Conservation (phyloP, 371 early-diverging fungal genomes). For the Conidiobolus incongruus region DNA sequence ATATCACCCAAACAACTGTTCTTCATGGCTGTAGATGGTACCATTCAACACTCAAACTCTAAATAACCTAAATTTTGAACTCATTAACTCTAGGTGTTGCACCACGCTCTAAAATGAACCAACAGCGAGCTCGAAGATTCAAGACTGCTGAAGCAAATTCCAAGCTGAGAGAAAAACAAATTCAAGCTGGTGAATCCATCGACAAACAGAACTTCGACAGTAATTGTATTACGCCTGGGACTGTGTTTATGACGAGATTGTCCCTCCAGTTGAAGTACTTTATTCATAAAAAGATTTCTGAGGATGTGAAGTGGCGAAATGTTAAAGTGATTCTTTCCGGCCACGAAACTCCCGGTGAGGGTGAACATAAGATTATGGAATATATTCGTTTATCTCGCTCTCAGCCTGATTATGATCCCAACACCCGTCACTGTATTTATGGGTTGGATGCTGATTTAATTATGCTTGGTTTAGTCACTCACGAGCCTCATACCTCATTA, state of each 20-base stretch:
- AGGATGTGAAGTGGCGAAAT: conserved; percentile 72
- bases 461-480: conserved; percentile 88
- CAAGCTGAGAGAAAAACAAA: conserved; percentile 26
- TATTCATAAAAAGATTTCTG: conserved; percentile 73
- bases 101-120: conserved; percentile 98
- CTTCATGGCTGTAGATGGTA: conserved; percentile 91
- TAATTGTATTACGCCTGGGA: conserved; percentile 98
- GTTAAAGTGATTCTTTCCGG: conserved; percentile 84
- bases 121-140: conserved; percentile 95
- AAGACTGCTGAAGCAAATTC: conserved; percentile 60
- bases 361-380: conserved; percentile 99
- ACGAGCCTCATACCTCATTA: conserved; percentile 90
- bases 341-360: conserved; percentile 93
- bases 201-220: conserved; percentile 75
- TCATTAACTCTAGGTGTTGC: conserved; percentile 85
- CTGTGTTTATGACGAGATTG: conserved; percentile 91
- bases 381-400: conserved; percentile 77
- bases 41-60: no score
- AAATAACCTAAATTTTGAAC: no score
- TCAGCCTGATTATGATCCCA: conserved; percentile 53
- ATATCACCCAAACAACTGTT: conserved; percentile 87
- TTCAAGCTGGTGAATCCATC: conserved; percentile 33
- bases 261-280: conserved; percentile 72
- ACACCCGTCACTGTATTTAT: conserved; percentile 87
- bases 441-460: conserved; percentile 98